Base-by-base conservation (phyloP, 345 rosid genomes). In the Sisymbrium altissimum region DNA sequence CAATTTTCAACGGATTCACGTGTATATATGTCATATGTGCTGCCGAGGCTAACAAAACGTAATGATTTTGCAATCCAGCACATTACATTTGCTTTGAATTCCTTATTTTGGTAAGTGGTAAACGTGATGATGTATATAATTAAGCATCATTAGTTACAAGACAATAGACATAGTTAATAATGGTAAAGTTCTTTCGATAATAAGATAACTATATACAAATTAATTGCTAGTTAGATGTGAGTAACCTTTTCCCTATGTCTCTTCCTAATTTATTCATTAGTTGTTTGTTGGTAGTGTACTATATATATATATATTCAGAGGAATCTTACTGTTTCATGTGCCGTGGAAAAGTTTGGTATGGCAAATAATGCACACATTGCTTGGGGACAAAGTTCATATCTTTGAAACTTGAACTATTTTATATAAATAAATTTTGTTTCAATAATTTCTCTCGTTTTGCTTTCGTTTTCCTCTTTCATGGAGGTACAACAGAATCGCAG, bases 281-380 rank as follows among this genome's bases (percentile, higher is more conserved):
- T 43, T 23, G 56, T 23, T 55, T 56, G 33, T 44, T 23, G n/a
- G 38, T 7, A 19, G 33, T 21, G 64, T 75, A 68, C 64, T 68
- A 68, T 68, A 27, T 27, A 27, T 68, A 68, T 68, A 27, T 27
- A 27, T 27, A 61, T 3, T 43, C 41, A 35, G 43, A 52, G 64
- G 74, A 62, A 75, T 75, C 70, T 68, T 36, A 62, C 40, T 62
- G 50, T 53, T 76, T 62, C 79, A 76, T 69, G 79, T 76, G 79
- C 79, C 74, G 49, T 69, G 70, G 75, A 68, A 69, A 62, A 69
- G 65, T 76, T 76, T 41, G 79, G 75, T 62, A 63, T 25, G 49
- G 4, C 70, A 68, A 68, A 68, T 75, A 69, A 76, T 61, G 70
- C 58, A 25, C 35, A 76, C 74, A 44, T 76, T 75, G 70, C 74